Conservation (phyloP, 2,329 filamentous ascomycete genomes). For the Fusarium kyushuense region DNA sequence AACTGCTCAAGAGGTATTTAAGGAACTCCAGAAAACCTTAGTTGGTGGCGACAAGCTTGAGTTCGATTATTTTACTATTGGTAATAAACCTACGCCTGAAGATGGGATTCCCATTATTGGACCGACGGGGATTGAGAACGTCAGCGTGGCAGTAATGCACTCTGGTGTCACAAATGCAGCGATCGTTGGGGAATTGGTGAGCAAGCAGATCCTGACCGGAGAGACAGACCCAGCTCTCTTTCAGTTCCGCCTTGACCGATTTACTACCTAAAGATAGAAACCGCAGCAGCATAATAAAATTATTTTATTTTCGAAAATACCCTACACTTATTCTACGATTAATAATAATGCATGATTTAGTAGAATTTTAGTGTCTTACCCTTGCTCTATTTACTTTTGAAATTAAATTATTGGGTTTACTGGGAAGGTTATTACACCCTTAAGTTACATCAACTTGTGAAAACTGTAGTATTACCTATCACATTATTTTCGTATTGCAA, state of each 20-base stretch:
- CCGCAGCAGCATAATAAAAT: too few species aligned
- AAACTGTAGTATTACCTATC: too few species aligned
- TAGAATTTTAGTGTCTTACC: too few species aligned
- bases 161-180: slow-evolving; percentile 38
- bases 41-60: not conserved
- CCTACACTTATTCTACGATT: too few species aligned
- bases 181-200: slow-evolving; percentile 31
- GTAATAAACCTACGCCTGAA: slow-evolving; percentile 24
- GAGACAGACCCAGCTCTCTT: not conserved
- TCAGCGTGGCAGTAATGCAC: slow-evolving; percentile 36
- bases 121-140: slow-evolving; percentile 10
- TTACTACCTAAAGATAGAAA: not conserved
- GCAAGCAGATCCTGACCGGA: slow-evolving; percentile 4
- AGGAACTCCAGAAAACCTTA: slow-evolving; percentile 3
- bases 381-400: too few species aligned
- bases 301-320: too few species aligned
- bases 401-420: too few species aligned
- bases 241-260: not conserved
- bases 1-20: slow-evolving; percentile 20
- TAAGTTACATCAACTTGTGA: too few species aligned
- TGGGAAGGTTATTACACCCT: too few species aligned
- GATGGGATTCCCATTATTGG: slow-evolving; percentile 34
- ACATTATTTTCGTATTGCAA: too few species aligned
- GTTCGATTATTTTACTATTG: slow-evolving; percentile 26
- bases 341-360: too few species aligned